Evolutionary conservation across 768 basidiomycete genomes (phyloP).

Genomic region (Ramaria sp.): DNA sequence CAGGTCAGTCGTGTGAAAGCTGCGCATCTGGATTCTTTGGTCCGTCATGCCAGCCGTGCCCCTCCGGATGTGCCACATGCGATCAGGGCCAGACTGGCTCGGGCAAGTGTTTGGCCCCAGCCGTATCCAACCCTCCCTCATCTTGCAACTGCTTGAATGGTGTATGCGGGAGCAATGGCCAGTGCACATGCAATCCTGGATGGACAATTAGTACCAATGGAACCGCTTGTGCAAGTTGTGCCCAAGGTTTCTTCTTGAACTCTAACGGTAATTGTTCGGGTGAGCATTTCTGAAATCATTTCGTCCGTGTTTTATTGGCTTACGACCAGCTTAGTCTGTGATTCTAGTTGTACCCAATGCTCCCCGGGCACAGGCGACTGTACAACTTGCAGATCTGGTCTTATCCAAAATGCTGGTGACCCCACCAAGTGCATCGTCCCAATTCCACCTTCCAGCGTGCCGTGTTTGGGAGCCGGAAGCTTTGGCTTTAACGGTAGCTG

Average conservation of each 20-base stretch:
- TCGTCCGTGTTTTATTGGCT: slow-evolving; percentile 2
- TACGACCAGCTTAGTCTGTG: slow-evolving; percentile 40
- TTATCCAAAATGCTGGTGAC: slow-evolving; percentile 56
- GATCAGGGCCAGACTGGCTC: slow-evolving; percentile 73
- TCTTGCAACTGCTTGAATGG: slow-evolving; percentile 82
- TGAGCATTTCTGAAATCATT: slow-evolving; percentile 20
- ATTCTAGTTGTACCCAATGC: slow-evolving; percentile 62
- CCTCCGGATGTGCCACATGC: slow-evolving; percentile 56
- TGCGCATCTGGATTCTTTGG: slow-evolving; percentile 74
- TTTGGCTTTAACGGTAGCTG: slow-evolving; percentile 48
- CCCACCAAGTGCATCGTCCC: slow-evolving; percentile 53
- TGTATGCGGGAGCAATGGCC: slow-evolving; percentile 52
- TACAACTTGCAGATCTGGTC: slow-evolving; percentile 58
- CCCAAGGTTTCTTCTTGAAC: slow-evolving; percentile 62
- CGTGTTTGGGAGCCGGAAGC: slow-evolving; percentile 57
- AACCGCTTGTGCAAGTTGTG: slow-evolving; percentile 68
- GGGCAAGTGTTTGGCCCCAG: slow-evolving; percentile 54
- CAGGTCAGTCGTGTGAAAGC: slow-evolving; percentile 68
- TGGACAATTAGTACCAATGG: slow-evolving; percentile 65
- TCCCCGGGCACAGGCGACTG: slow-evolving; percentile 60
- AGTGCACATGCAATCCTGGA: slow-evolving; percentile 68
- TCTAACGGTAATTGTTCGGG: slow-evolving; percentile 66
- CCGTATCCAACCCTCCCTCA: slow-evolving; percentile 41
- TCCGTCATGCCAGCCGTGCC: slow-evolving; percentile 57
- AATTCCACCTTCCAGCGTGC: slow-evolving; percentile 27